Base-by-base conservation (phyloP, 176 grass and related monocot genomes). In the Rhynchospora pubera region DNA sequence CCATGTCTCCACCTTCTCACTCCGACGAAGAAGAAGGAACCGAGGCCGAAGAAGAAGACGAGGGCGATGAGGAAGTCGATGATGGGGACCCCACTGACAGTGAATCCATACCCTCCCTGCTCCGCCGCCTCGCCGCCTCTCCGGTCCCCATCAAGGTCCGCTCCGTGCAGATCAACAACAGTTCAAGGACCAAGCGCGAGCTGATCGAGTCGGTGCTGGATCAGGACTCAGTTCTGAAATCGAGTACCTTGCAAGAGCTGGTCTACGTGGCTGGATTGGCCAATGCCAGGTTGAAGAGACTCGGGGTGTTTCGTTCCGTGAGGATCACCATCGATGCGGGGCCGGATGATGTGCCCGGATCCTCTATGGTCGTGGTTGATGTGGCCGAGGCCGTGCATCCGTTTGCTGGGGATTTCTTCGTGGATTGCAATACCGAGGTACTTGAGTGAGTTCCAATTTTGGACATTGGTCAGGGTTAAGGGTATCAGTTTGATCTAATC, bases 91-190 rank as follows among this genome's bases (percentile, higher is more conserved):
- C 53, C 42, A 78, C 46, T 13, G 85, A 83, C 8, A 83, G 85
- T 77, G 80, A 84, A 9, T 72, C 89, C 62, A 84, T 80, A 22
- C 50, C 88, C 71, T 76, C 89, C 62, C 70, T 93, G 10, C 81
- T 94, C 13, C 89, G 75, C 3, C 91, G 94, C 9, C 89, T 97
- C 59, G 89, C 94, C 9, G 79, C 68, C 6, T 89, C 87, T 1
- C 88, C 93, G 16, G 90, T 92, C 26, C 86, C 88, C 72, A 89
- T 97, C 84, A 90, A 84, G 61, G 94, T 97, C 84, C 90, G 87
- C 69, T 78, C 85, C 21, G 90, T 97, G 58, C 72, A 82, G 82
- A 97, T 97, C 74, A 85, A 87, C 62, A 92, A 83, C 10, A 90
- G 84, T 69, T 63, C 67, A 51, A 87, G 80, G 76, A 94, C 91